phyloP scores from a whole-genome alignment of 176 grass and related monocot genomes.

The Zea luxurians region DNA sequence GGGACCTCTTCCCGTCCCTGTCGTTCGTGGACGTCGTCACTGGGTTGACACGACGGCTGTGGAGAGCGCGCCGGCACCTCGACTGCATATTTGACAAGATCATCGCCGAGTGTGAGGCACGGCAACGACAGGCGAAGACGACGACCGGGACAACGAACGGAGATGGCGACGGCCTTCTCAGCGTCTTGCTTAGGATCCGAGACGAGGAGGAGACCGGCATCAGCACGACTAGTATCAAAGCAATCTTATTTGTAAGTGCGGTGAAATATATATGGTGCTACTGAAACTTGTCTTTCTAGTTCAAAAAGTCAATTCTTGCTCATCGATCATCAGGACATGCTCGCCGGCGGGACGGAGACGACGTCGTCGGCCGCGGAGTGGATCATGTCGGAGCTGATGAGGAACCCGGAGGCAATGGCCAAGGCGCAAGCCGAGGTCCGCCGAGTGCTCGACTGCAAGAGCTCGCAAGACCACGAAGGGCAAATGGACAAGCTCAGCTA shows the following conservation, averaged over 20 bases:
- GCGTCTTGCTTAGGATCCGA: conserved; percentile 35
- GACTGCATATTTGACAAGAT: conserved; percentile 16
- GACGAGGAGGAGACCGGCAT: conserved; percentile 13
- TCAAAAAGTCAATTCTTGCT: not conserved
- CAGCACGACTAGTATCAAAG: not conserved
- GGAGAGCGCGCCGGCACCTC: conserved; percentile 4
- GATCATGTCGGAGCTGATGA: too few relatives aligned
- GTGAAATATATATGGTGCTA: too few relatives aligned
- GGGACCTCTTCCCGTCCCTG: conserved; percentile 30
- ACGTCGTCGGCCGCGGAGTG: too few relatives aligned
- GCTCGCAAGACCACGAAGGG: not conserved
- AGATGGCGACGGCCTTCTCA: not conserved
- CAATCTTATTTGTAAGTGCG: not conserved
- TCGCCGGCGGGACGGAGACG: too few relatives aligned
- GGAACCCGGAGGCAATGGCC: too few relatives aligned
- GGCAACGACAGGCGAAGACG: not conserved
- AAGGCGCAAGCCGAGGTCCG: not conserved
- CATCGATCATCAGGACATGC: too few relatives aligned
- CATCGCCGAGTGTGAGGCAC: not conserved
- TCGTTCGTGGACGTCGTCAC: conserved; percentile 24
- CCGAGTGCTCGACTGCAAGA: not conserved
- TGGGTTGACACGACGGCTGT: not conserved
- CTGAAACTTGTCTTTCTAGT: not conserved
- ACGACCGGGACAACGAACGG: not conserved
- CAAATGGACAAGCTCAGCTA: not conserved